Base-by-base conservation (phyloP, 805 yeast genomes). In the Yarrowia deformans region DNA sequence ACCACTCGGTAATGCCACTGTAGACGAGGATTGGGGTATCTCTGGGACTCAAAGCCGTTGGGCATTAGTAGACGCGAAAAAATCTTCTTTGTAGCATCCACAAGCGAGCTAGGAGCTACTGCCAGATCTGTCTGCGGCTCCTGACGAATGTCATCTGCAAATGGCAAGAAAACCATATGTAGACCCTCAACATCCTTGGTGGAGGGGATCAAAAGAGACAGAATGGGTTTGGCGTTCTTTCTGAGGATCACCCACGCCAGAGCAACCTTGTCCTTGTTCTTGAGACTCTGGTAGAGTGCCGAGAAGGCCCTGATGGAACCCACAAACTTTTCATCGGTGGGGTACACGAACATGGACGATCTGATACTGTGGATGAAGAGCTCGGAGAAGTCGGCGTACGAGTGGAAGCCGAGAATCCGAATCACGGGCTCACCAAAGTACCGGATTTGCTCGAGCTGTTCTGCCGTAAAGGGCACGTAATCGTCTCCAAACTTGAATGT, bases 211-310 rank as follows among this genome's bases (percentile, higher is more conserved):
- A 93, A 73, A 1, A 89, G 85, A 73, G 83, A 87, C 54, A 90
- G 71, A 3, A 79, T 71, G 0, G 97, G 95, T 42, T 82, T 75
- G 0, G 90, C 76, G 63, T 82, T 82, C 55, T 77, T 79, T 69
- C 88, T 84, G 8, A 82, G 73, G 73, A 87, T 85, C 0, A 96
- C 94, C 87, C 92, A 91, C 4, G 90, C 84, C 8, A 94, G 78
- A 0, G 90, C 95, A 73, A 84, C 87, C 73, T 84, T 84, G 1
- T 82, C 74, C 49, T 83, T 80, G 58, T 82, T 81, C 5, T 79
- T 75, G 78, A 95, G 78, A 2, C 88, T 83, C 69, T 85, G 87
- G 74, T 86, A 90, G 13, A 94, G 77, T 0, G 93, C 84, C 0
- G 90, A 81, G 73, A 93, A 84, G 0, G 94, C 88, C 39, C 85